Percentiles rank a stretch among this genome's conserved stretches.
Evolutionary conservation across 1,139 yeast genomes (phyloP).

Genomic region (Suzukiozyma palmioleophila): DNA sequence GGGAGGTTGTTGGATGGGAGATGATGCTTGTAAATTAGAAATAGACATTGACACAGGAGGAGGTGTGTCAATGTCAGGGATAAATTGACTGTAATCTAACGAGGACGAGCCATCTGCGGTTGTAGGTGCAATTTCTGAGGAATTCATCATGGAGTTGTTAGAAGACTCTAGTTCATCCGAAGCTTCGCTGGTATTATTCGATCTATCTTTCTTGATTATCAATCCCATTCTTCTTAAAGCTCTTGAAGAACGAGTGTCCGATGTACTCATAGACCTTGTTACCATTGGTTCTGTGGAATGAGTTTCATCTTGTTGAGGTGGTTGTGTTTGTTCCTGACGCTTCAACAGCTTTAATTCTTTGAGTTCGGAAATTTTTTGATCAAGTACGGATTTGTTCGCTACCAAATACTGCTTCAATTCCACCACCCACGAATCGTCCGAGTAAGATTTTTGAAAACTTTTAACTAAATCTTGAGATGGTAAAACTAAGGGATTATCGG

Average conservation of each 20-base stretch:
- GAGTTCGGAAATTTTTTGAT: slow-evolving; percentile 18
- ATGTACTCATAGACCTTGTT: slow-evolving; percentile 48
- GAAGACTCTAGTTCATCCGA: slow-evolving; percentile 1
- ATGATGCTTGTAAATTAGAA: slow-evolving; percentile 13
- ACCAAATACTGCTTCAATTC: slow-evolving; percentile 43
- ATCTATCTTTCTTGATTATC: slow-evolving; percentile 40
- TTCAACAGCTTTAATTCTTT: slow-evolving; percentile 5
- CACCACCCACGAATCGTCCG: slow-evolving; percentile 53
- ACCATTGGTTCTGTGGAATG: slow-evolving; percentile 18
- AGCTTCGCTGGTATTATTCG: slow-evolving; percentile 5
- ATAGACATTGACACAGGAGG: slow-evolving; percentile 8
- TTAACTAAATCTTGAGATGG: slow-evolving; percentile 42
- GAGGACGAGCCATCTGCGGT: neutral
- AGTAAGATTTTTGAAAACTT: slow-evolving; percentile 31
- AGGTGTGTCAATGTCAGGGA: slow-evolving; percentile 3
- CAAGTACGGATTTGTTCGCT: slow-evolving; percentile 24
- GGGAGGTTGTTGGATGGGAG: slow-evolving; percentile 7
- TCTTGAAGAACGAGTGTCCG: slow-evolving; percentile 63
- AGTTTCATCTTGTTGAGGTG: slow-evolving; percentile 6
- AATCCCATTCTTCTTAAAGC: slow-evolving; percentile 64
- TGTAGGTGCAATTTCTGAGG: neutral
- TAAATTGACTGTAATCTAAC: neutral
- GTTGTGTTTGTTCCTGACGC: slow-evolving; percentile 8
- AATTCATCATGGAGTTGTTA: neutral
- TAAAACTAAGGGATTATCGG: slow-evolving; percentile 58